Evolutionary conservation across 306 rosid genomes (phyloP), one percentile per base, ranked within the genome.

Genomic region (Senna tora): DNA sequence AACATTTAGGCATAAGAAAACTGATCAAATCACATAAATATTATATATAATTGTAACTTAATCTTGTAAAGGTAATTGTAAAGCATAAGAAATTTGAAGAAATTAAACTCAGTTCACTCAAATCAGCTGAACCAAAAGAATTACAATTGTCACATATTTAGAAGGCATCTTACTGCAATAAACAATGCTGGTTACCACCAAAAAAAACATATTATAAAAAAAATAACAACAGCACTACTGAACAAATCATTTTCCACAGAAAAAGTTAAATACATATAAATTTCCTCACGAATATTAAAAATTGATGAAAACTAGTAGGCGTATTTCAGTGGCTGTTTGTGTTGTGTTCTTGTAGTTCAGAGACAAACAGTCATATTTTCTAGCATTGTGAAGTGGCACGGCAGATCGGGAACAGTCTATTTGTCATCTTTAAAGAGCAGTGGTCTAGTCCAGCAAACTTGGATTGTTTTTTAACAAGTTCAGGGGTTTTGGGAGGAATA

Each of bases 61-160:
- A 67, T 25, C 42, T 9, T 25, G n/a, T 38, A 28, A 54, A 25
- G 5, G 46, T 47, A 38, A 58, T 42, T 20, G 46, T 25, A 41
- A 71, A 47, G 41, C 77, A 75, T 25, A 17, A 16, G n/a, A 55
- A 34, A 65, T 19, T 54, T 43, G 45, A 58, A 67, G 64, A 73
- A 36, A 73, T 20, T 25, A 50, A 43, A 25, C 9, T 38, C 51
- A 53, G 62, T 38, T 34, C 55, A 38, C n/a, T 39, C 71, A 47
- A 73, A 72, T 72, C 41, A 47, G 9, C 66, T 28, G 51, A 77
- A 69, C 67, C 34, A 77, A 81, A 39, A 65, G 47, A 30, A 33
- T 7, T 46, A 45, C 59, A 46, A 8, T 63, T 54, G 25, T 21
- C 39, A 39, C 15, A 41, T 15, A 28, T 51, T 54, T 63, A 57